phyloP scores from a whole-genome alignment of 75 land plant species.

The Cryptomeria japonica region DNA sequence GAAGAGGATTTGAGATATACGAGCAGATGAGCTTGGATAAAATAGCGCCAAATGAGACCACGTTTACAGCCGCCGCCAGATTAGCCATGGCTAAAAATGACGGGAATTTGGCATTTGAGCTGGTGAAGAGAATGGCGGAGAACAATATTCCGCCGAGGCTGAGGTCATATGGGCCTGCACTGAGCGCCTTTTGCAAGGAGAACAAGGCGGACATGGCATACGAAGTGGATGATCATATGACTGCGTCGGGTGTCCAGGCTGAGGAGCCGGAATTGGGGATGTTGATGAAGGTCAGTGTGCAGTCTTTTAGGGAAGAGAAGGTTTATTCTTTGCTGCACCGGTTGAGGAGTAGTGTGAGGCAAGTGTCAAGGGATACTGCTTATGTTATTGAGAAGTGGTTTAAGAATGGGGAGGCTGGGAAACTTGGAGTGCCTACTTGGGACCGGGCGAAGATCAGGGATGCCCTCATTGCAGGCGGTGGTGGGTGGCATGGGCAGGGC shows the following conservation, averaged over 20 bases:
- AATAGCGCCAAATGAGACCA: constrained; percentile 77
- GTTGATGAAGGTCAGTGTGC: constrained; percentile 59
- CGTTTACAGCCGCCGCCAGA: constrained; percentile 83
- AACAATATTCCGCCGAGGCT: constrained; percentile 62
- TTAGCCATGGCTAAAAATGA: constrained; percentile 83
- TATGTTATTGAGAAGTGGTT: constrained; percentile 79
- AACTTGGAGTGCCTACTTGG: constrained; percentile 52
- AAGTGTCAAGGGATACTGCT: constrained; percentile 56
- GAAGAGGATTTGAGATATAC: constrained; percentile 78
- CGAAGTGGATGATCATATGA: constrained; percentile 84
- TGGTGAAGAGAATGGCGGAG: constrained; percentile 81
- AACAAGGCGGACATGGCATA: constrained; percentile 76
- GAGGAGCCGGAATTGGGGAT: constrained; percentile 83
- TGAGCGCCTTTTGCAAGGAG: constrained; percentile 54
- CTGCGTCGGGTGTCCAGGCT: constrained; percentile 59
- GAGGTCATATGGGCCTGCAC: constrained; percentile 85
- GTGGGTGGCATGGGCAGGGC: constrained; percentile 98
- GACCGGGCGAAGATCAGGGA: constrained; percentile 33
- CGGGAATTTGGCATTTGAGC: constrained; percentile 89
- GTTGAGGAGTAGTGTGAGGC: constrained; percentile 67
- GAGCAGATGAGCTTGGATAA: constrained; percentile 58
- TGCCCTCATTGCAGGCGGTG: constrained; percentile 64
- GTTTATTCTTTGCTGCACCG: constrained; percentile 85
- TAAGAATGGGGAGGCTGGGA: constrained; percentile 48
- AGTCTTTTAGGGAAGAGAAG: constrained; percentile 54